Evolutionary conservation across 768 basidiomycete genomes (phyloP), one percentile per base, ranked within the genome.

Genomic region (Suillus paluster): DNA sequence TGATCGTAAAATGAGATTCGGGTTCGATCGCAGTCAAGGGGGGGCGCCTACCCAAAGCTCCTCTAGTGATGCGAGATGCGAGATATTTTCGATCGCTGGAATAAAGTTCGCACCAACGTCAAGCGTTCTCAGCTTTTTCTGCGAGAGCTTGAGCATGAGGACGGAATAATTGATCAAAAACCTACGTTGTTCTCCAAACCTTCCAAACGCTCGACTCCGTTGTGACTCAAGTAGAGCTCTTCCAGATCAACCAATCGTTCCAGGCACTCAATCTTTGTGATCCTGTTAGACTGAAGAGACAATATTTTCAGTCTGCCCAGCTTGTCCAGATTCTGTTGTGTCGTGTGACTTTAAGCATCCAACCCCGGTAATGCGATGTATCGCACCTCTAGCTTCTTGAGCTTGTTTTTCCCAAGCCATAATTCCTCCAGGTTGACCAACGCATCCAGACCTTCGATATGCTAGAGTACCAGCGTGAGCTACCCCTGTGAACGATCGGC

Each of bases 371-470:
- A 48, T 15, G 23, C 19, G 38, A 34, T 44, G 17, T n/a, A 12
- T 57, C 70, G 45, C 65, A 93, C 94, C 83, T 96, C 91, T 5
- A 99, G 83, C 73, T 86, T 89, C 7, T 88, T 73, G 61, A 99
- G 94, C 79, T 98, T 99, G 74, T 99, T 99, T 83, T 99, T 99
- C 9, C 97, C 97, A 3, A 99, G 77, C 95, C 97, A 99, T 3
- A 99, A 80, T 68, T 98, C 95, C 66, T 95, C 93, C 11, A 99
- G 79, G 66, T 90, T 92, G 1, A 88, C 84, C 42, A 97, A 78
- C 1, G 84, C 80, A 12, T 93, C 92, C 4, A 99, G 75, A 44
- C 90, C 89, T 73, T 98, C 94, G 61, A 99, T 97, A 79, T 82
- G 85, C 95, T 97, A 63, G 11, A 34, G n/a, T 11, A 59, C 60